Evolutionary conservation across 495 filamentous ascomycete genomes (phyloP).

Genomic region (Penicillium coffeae): DNA sequence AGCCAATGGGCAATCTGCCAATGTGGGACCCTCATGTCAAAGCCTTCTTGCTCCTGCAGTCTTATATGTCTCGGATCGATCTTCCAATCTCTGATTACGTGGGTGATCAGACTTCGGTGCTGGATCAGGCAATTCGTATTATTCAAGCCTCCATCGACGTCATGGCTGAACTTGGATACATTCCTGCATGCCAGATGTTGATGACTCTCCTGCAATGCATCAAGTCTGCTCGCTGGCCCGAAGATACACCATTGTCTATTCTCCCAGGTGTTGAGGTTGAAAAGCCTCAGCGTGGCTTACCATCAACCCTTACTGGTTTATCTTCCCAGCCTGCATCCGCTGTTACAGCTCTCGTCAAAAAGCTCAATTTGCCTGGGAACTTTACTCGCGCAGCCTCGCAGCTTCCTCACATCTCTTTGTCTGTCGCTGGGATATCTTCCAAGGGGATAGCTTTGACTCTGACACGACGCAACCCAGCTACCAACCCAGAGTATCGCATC

Average conservation of each 20-base stretch:
- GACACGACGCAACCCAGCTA: slow-evolving; percentile 60
- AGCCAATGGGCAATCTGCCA: slow-evolving; percentile 68
- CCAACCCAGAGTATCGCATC: slow-evolving; percentile 61
- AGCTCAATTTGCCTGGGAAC: slow-evolving; percentile 26
- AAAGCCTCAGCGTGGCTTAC: slow-evolving; percentile 28
- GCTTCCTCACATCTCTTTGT: slow-evolving; percentile 67
- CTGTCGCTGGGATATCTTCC: slow-evolving; percentile 55
- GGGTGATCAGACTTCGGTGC: slow-evolving; percentile 82
- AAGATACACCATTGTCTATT: slow-evolving; percentile 73
- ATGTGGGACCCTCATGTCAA: slow-evolving; percentile 99
- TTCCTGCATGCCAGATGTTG: slow-evolving; percentile 69
- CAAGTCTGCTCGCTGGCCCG: slow-evolving; percentile 89
- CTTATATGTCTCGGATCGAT: slow-evolving; percentile 87
- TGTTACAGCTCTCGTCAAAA: slow-evolving; percentile 24
- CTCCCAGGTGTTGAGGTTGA: slow-evolving; percentile 67
- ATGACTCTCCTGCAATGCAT: slow-evolving; percentile 85
- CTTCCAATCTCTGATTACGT: slow-evolving; percentile 97
- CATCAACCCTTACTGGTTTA: slow-evolving; percentile 20
- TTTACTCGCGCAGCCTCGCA: slow-evolving; percentile 55
- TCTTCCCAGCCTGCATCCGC: slow-evolving; percentile 24
- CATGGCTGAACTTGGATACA: slow-evolving; percentile 82
- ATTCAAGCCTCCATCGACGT: slow-evolving; percentile 88
- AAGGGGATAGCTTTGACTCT: slow-evolving; percentile 60
- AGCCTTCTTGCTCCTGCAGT: slow-evolving; percentile 88
- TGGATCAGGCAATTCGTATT: slow-evolving; percentile 96